phyloP scores from a whole-genome alignment of 2,329 filamentous ascomycete species.

The Aureobasidium vineae region DNA sequence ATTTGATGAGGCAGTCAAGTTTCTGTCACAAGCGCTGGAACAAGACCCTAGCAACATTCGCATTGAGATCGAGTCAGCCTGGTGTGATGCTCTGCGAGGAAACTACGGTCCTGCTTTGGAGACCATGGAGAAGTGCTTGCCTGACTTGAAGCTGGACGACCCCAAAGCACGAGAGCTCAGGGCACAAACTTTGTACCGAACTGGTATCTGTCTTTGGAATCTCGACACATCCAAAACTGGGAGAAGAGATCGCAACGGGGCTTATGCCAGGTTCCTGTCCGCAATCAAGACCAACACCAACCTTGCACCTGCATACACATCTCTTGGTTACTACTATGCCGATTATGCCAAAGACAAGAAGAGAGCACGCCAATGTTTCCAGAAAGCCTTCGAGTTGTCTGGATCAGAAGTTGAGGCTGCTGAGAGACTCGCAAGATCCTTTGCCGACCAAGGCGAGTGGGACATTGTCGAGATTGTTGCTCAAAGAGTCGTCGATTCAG shows the following conservation, averaged over 20 bases:
- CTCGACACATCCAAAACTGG: constrained; percentile 70
- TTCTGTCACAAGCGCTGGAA: constrained; percentile 71
- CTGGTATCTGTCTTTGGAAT: constrained; percentile 86
- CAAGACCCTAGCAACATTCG: constrained; percentile 72
- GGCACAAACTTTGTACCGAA: constrained; percentile 79
- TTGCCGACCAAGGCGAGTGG: constrained; percentile 91
- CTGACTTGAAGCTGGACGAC: constrained; percentile 62
- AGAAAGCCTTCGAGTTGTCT: constrained; percentile 93
- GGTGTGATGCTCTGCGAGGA: constrained; percentile 83
- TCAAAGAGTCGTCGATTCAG: constrained; percentile 89
- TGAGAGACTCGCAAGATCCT: constrained; percentile 78
- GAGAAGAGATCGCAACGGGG: constrained; percentile 74
- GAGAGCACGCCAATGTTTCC: constrained; percentile 86
- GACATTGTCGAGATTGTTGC: constrained; percentile 92
- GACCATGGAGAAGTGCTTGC: constrained; percentile 69
- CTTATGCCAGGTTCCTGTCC: constrained; percentile 79
- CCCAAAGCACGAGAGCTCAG: constrained; percentile 67
- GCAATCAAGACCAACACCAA: constrained; percentile 84
- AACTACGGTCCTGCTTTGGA: constrained; percentile 66
- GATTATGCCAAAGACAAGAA: constrained; percentile 88
- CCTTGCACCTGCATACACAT: constrained; percentile 87
- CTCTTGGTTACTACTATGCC: constrained; percentile 82
- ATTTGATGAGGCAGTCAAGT: constrained; percentile 75
- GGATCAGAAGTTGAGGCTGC: constrained; percentile 81
- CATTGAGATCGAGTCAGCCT: constrained; percentile 82